Conservation (phyloP, 2,329 filamentous ascomycete species). For the Xylaria sp. region DNA sequence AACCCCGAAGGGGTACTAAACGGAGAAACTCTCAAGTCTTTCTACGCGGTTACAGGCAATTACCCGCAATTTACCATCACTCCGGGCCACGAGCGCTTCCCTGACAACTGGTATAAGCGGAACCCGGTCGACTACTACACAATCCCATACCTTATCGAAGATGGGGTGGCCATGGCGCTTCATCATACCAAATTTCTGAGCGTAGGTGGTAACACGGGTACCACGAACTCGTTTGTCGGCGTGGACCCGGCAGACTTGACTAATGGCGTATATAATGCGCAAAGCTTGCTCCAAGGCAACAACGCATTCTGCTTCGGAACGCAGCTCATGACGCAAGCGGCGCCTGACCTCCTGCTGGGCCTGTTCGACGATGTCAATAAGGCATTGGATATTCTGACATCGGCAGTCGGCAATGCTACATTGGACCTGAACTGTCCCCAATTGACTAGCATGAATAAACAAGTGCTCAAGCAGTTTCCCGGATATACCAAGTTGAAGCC, state of each 20-base stretch:
- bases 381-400: not conserved
- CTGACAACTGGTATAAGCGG: constrained; percentile 32
- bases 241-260: constrained; percentile 24
- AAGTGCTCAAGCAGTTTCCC: constrained; percentile 18
- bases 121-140: constrained; percentile 27
- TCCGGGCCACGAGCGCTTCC: constrained; percentile 28
- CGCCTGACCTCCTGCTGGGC: constrained; percentile 19
- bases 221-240: constrained; percentile 26
- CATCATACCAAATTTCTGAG: constrained; percentile 25
- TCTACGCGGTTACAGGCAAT: constrained; percentile 26
- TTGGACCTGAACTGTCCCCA: constrained; percentile 10
- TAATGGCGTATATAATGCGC: constrained; percentile 20
- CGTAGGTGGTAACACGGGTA: constrained; percentile 28
- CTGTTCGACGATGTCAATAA: constrained; percentile 16
- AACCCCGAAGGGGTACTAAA: constrained; percentile 20
- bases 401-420: not conserved
- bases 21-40: constrained; percentile 29
- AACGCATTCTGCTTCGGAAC: constrained; percentile 30
- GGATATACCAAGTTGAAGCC: constrained; percentile 23
- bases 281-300: constrained; percentile 24
- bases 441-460: constrained; percentile 12
- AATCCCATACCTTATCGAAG: constrained; percentile 14
- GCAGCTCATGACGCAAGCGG: constrained; percentile 21
- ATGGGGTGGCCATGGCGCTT: constrained; percentile 16
- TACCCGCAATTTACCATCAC: constrained; percentile 26